Percentiles rank a stretch among this genome's conserved stretches.
These are phyloP conservation scores for Daedaleopsis nitida DNA, from an alignment of 768 basidiomycete genomes.

Conservation along the genomic window DNA sequence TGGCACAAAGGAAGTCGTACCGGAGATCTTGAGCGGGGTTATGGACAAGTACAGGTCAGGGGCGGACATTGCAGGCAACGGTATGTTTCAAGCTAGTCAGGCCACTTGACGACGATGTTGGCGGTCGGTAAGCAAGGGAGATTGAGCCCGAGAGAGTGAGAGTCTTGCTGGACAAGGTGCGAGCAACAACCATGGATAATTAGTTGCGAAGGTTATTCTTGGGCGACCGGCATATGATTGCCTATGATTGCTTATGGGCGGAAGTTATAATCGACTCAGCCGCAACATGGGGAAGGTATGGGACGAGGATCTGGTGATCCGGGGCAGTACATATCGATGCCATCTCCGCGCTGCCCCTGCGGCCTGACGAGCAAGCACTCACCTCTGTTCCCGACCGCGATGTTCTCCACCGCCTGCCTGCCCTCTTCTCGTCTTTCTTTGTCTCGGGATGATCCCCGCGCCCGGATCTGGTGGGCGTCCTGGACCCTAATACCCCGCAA, in stretches of 20 bases:
- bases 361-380: neutral
- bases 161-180: neutral
- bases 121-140: neutral
- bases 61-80: slow-evolving; percentile 19
- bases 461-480: neutral
- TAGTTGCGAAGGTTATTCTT: slow-evolving; percentile 12
- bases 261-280: neutral
- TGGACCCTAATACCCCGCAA: slow-evolving; percentile 3
- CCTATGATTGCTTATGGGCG: neutral
- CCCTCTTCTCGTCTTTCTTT: slow-evolving; percentile 4
- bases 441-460: slow-evolving; percentile 4
- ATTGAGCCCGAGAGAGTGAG: neutral
- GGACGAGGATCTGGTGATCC: slow-evolving; percentile 7
- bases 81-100: neutral
- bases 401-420: slow-evolving; percentile 7
- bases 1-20: slow-evolving; percentile 29
- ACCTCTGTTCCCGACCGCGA: slow-evolving; percentile 6
- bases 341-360: neutral
- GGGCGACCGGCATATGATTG: neutral
- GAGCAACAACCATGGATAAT: neutral
- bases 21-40: slow-evolving; percentile 39
- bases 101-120: too few species aligned
- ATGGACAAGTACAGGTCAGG: slow-evolving; percentile 40
- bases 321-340: neutral
- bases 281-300: neutral